Base-by-base conservation (phyloP, 495 filamentous ascomycete genomes). In the Umbilicaria muhlenbergii region DNA sequence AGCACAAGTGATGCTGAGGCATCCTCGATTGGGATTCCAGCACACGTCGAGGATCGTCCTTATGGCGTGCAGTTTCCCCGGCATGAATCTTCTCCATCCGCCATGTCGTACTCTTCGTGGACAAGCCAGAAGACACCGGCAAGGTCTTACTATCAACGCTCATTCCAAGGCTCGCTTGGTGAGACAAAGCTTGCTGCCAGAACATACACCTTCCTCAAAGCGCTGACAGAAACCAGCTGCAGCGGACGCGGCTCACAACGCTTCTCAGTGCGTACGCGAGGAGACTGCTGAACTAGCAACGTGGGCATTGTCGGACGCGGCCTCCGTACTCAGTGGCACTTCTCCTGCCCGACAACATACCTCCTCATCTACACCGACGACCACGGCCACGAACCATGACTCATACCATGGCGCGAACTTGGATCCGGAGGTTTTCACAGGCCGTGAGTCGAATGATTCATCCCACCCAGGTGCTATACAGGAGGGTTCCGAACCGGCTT, bases 231-330 rank as follows among this genome's bases (percentile, higher is more conserved):
- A 44, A 15, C 40, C 44, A 67, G 64, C 59, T 32, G 61, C 66
- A 4, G 47, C 69, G 64, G 83, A 92, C 52, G 75, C 70, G 48
- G 71, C 75, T 6, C 76, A 81, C 43, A 82, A 83, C 61, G 76
- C 81, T 19, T 74, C 73, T 17, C 71, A 77, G 36, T 81, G 75
- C 45, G 82, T 98, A 11, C 79, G 91, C 42, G 83, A 94, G 57
- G 79, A 93, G 54, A 93, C 91, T 2, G 86, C 86, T 31, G 85
- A 94, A 57, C 73, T 98, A 32, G 89, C 91, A 18, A 84, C 74
- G 5, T 83, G 83, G 50, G 82, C 82, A n/a, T 68, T 95, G 31
- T 84, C 81, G 41, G 75, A 79, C 52, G 68, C 72, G 43, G 54
- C 65, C 34, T 61, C 62, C 47, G 46, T 54, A 41, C 47, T 38